These are phyloP conservation scores for Acacia melanoxylon DNA, from an alignment of 306 rosid species.

Conservation along the genomic window DNA sequence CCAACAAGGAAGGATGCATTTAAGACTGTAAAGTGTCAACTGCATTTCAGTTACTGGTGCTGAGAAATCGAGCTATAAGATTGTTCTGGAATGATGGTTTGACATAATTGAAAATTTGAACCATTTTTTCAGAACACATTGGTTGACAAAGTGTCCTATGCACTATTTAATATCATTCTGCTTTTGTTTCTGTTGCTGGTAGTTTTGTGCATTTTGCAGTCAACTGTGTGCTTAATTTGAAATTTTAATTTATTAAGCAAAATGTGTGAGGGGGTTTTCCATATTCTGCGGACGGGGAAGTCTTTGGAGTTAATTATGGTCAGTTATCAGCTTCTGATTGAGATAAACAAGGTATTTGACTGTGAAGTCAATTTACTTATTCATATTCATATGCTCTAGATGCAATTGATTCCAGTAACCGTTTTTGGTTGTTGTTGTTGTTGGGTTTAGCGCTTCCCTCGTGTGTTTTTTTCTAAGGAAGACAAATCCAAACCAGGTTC, in stretches of 20 bases:
- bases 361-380: neutral
- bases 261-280: slow-evolving; percentile 38
- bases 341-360: slow-evolving; percentile 63
- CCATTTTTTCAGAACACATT: neutral
- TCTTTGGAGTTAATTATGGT: slow-evolving; percentile 43
- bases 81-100: neutral
- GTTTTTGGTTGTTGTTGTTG: neutral
- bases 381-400: neutral
- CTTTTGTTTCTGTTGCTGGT: neutral
- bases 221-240: neutral
- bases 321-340: slow-evolving; percentile 56
- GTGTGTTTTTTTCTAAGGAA: slow-evolving; percentile 41
- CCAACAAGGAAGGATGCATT: neutral
- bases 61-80: neutral
- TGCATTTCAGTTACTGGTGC: neutral
- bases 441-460: slow-evolving; percentile 60
- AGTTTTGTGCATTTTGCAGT: slow-evolving; percentile 8
- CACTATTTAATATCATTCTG: neutral
- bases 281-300: slow-evolving; percentile 40
- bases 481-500: slow-evolving; percentile 36
- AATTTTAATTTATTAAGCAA: slow-evolving; percentile 32
- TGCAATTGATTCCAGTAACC: slow-evolving; percentile 18
- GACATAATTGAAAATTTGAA: neutral
- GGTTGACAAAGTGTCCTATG: neutral
- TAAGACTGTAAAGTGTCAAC: slow-evolving; percentile 11